Evolutionary conservation across 495 filamentous ascomycete genomes (phyloP), one percentile per base, ranked within the genome.

Genomic region (Achaetomiella virescens): DNA sequence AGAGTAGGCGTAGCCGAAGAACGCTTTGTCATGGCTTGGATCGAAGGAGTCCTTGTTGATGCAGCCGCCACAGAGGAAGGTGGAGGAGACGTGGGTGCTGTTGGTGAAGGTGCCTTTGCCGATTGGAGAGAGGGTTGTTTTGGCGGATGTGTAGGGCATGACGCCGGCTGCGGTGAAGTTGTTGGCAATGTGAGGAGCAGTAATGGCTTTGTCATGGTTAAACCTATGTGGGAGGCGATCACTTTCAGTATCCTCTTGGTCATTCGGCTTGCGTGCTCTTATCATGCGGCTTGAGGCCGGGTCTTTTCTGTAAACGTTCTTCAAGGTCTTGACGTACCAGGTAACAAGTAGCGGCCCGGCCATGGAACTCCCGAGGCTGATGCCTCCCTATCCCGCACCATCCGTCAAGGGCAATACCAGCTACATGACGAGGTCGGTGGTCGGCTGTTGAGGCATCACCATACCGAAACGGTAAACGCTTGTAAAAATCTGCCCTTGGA

Each of bases 381-480:
- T n/a, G 31, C 61, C 67, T 6, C 38, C 65, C 67, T 65, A 70
- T 11, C 67, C 67, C 15, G 10, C 49, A 44, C 57, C 57, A 20
- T 58, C 40, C 6, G 24, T 47, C 3, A 64, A 48, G 0, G 63
- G 68, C 3, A 55, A 51, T 5, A 52, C 38, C 15, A 71, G 43
- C 57, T 71, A 64, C n/a, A 58, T 53, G 50, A 71, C 64, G 24
- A 66, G 54, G 60, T 72, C 68, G 41, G 58, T 47, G 7, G 48
- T 43, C 22, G 42, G 55, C 31, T 18, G 21, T 3, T 52, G 18
- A 11, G 68, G 68, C 14, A 67, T 38, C 20, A 63, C 55, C 12
- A 71, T 51, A 29, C 61, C 68, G 42, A 71, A 68, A 27, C 29
- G 51, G 63, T 55, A 71, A 24, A 54, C 57, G 10, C 52, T 50